Conservation (phyloP, 1,139 yeast genomes). For the Candida mesenterica region DNA sequence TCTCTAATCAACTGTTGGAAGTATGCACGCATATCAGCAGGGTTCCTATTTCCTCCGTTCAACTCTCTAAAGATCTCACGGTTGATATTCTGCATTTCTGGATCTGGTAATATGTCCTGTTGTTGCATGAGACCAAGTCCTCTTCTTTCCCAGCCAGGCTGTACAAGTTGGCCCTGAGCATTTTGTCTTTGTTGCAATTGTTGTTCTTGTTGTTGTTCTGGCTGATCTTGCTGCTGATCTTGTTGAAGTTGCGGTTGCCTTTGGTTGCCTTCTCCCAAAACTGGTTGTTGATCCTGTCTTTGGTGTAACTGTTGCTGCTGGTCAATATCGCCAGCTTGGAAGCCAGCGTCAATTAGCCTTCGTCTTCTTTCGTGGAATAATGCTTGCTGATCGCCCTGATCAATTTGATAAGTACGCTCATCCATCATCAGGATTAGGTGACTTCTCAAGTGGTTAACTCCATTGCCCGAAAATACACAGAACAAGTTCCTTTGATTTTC, state of each 20-base stretch:
- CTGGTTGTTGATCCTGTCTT: neutral
- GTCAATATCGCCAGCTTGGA: constrained; percentile 17
- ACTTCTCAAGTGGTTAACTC: constrained; percentile 70
- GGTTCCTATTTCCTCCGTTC: constrained; percentile 33
- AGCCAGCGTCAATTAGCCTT: constrained; percentile 23
- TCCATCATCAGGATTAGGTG: constrained; percentile 52
- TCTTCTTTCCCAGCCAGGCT: constrained; percentile 19
- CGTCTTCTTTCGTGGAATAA: constrained; percentile 35
- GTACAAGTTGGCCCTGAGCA: constrained; percentile 10
- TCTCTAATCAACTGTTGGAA: constrained; percentile 34
- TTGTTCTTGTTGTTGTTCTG: constrained; percentile 5
- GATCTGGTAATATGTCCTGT: constrained; percentile 16
- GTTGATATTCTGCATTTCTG: constrained; percentile 31
- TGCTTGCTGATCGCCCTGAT: constrained; percentile 39
- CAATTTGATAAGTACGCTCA: constrained; percentile 40
- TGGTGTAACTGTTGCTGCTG: constrained; percentile 5
- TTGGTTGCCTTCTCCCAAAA: neutral
- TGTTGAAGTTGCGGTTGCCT: constrained; percentile 3
- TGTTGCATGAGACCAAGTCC: constrained; percentile 32
- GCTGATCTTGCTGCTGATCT: constrained; percentile 5
- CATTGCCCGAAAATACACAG: constrained; percentile 92
- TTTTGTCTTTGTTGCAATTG: no score
- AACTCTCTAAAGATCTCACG: constrained; percentile 37
- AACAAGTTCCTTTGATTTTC: constrained; percentile 82
- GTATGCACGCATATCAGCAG: constrained; percentile 41